A percentile compares a stretch with the other conserved stretches of the same genome.
phyloP scores from a whole-genome alignment of 2,329 filamentous ascomycete genomes.

The Sarocladium oryzae region DNA sequence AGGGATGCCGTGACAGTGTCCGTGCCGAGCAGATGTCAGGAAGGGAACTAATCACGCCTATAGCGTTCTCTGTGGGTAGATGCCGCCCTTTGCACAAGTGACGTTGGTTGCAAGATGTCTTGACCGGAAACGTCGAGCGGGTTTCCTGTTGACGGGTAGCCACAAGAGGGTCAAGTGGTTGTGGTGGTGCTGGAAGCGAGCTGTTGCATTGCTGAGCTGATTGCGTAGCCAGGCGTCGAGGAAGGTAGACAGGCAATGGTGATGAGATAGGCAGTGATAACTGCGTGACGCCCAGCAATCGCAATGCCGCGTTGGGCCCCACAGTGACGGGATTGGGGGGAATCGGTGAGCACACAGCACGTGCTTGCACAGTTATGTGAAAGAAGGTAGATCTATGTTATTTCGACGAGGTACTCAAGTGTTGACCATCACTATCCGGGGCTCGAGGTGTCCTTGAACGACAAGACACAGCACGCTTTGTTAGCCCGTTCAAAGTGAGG shows the following conservation, averaged over 20 bases:
- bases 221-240: no score
- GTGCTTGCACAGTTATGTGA: not conserved
- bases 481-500: not conserved
- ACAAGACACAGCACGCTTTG: not conserved
- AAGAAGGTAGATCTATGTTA: no score
- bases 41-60: not conserved
- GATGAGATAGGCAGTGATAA: constrained; percentile 3
- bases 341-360: not conserved
- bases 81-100: no score
- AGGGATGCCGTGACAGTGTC: not conserved
- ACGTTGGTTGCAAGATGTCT: no score
- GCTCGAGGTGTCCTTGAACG: not conserved
- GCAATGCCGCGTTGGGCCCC: constrained; percentile 6
- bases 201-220: not conserved
- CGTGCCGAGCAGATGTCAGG: not conserved
- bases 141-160: not conserved
- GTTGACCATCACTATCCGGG: no score
- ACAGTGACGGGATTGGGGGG: constrained; percentile 2
- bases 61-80: no score
- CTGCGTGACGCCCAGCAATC: constrained; percentile 5
- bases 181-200: not conserved
- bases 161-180: not conserved
- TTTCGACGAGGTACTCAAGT: no score
- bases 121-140: not conserved
- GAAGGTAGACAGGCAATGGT: constrained; percentile 3